phyloP scores from a whole-genome alignment of 2,329 filamentous ascomycete species.

The Xylaria multiplex region DNA sequence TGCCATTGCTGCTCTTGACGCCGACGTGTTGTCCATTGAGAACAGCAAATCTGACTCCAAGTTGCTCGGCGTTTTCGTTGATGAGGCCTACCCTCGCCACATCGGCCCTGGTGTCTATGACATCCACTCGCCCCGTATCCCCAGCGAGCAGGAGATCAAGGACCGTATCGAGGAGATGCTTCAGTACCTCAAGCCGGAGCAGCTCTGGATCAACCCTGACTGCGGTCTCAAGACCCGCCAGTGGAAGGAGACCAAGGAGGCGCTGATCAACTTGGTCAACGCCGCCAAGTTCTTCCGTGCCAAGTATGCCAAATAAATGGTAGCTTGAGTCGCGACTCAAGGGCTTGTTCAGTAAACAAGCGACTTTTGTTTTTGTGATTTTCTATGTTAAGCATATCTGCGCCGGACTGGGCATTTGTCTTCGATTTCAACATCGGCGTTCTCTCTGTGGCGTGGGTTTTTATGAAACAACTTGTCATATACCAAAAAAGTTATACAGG shows the following conservation, averaged over 20 bases:
- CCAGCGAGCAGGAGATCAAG: constrained; percentile 97
- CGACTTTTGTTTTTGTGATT: constrained; percentile 43
- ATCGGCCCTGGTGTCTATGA: constrained; percentile 99
- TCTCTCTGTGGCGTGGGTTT: constrained; percentile 49
- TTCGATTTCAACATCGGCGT: constrained; percentile 71
- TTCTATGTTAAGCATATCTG: constrained; percentile 50
- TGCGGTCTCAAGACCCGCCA: constrained; percentile 99
- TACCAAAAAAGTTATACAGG: constrained; percentile 50
- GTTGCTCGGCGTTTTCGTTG: constrained; percentile 97
- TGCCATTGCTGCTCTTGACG: constrained; percentile 96
- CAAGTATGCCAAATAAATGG: constrained; percentile 77
- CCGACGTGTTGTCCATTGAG: constrained; percentile 98
- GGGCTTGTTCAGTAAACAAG: constrained; percentile 38
- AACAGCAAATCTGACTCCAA: constrained; percentile 99
- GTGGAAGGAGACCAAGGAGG: constrained; percentile 98
- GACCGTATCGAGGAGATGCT: constrained; percentile 98
- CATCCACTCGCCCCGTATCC: constrained; percentile 98
- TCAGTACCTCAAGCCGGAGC: constrained; percentile 93
- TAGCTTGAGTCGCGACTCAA: constrained; percentile 30
- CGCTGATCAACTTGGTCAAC: constrained; percentile 95
- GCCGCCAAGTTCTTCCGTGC: constrained; percentile 96
- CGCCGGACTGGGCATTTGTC: constrained; percentile 46
- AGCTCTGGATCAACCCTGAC: constrained; percentile 99
- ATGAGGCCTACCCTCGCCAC: constrained; percentile 96
- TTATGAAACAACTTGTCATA: constrained; percentile 42